Evolutionary conservation across 306 rosid genomes (phyloP).

Genomic region (Betula pendula): DNA sequence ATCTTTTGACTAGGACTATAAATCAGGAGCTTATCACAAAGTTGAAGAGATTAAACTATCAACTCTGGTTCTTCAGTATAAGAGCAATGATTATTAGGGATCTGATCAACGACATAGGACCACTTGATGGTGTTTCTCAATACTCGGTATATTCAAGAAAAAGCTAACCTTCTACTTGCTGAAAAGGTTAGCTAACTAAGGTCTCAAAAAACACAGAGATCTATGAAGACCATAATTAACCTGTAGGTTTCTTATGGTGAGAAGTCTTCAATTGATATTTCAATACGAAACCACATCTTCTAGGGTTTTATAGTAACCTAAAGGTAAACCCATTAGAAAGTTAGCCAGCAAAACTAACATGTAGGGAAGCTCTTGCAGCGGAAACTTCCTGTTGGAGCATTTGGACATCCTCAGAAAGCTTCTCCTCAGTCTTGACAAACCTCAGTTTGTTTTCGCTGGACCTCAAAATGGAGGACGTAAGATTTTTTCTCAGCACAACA

Average conservation of each 20-base stretch:
- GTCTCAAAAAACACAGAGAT: background rate
- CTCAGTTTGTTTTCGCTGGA: conserved; percentile 60
- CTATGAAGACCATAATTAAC: background rate
- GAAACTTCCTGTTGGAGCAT: conserved; percentile 57
- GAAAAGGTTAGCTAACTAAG: too few species aligned
- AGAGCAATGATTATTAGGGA: background rate
- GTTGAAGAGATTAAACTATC: background rate
- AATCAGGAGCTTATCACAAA: background rate
- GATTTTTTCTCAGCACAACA: conserved; percentile 57
- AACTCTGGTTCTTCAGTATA: background rate
- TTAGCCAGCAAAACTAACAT: conserved; percentile 45
- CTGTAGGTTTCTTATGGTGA: background rate
- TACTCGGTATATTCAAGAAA: background rate
- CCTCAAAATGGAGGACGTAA: conserved; percentile 63
- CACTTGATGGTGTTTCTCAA: background rate
- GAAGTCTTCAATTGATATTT: background rate
- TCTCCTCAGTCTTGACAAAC: conserved; percentile 68
- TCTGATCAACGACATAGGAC: background rate
- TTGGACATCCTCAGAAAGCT: conserved; percentile 63
- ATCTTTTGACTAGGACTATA: background rate
- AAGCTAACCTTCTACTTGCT: too few species aligned
- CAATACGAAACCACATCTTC: conserved; percentile 2
- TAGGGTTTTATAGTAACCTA: background rate
- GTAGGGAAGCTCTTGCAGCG: conserved; percentile 68
- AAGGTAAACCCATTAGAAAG: conserved; percentile 9